Conservation (phyloP, 1,284 basidiomycete genomes). For the Boletellus dicymbophilus region DNA sequence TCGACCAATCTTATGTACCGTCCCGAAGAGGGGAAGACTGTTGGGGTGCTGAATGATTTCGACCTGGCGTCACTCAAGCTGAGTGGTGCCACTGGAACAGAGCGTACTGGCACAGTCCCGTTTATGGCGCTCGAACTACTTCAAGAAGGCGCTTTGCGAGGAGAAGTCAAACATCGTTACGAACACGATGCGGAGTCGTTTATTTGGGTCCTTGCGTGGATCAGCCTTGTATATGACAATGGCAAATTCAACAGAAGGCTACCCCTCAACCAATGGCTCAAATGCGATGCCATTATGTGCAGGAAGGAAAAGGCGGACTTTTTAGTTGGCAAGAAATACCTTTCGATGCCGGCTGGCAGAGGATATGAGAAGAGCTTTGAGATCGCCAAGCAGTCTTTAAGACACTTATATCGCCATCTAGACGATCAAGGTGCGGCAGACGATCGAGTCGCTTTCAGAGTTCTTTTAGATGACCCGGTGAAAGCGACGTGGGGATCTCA, state of each 20-base stretch:
- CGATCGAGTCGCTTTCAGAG: no score
- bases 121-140: conserved; percentile 37
- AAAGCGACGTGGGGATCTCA: no score
- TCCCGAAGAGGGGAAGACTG: no score
- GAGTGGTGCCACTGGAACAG: not conserved
- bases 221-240: conserved; percentile 5
- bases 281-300: not conserved
- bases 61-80: conserved; percentile 23
- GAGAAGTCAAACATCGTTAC: conserved; percentile 24
- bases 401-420: no score
- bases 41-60: conserved; percentile 28
- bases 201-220: conserved; percentile 31
- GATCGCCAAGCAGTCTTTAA: no score
- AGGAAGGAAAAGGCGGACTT: not conserved
- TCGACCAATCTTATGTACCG: conserved; percentile 29
- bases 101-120: conserved; percentile 31
- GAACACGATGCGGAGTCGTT: conserved; percentile 36
- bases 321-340: not conserved
- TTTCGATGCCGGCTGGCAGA: not conserved
- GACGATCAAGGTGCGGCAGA: no score
- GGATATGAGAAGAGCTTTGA: not conserved
- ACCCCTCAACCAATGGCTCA: conserved; percentile 7
- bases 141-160: conserved; percentile 6
- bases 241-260: not conserved
- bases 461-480: no score